phyloP scores from a whole-genome alignment of 805 yeast genomes.

The Torulaspora quercuum region DNA sequence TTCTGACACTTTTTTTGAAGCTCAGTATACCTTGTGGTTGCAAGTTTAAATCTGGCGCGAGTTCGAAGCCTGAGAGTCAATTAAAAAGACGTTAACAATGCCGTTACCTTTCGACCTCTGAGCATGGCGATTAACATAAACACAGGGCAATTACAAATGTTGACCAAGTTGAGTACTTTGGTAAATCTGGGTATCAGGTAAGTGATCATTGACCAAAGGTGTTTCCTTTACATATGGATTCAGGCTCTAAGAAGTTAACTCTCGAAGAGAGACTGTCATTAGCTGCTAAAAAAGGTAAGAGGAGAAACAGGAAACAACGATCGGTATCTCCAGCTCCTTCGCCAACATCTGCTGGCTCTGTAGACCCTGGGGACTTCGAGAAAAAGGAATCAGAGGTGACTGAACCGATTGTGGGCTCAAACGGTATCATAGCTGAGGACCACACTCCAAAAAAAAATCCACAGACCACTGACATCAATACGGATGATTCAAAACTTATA shows the following conservation, averaged over 20 bases:
- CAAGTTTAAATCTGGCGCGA: too few species aligned
- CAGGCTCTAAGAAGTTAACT: slow-evolving; percentile 53
- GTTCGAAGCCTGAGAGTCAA: too few species aligned
- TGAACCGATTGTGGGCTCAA: background rate
- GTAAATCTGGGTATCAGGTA: too few species aligned
- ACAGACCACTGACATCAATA: background rate
- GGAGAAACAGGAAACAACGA: slow-evolving; percentile 29
- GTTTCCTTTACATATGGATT: slow-evolving; percentile 2
- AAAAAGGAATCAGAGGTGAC: background rate
- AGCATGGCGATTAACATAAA: too few species aligned
- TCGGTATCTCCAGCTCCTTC: slow-evolving; percentile 13
- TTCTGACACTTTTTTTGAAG: background rate
- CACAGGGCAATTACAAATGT: too few species aligned
- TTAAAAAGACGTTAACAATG: too few species aligned
- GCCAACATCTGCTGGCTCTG: slow-evolving; percentile 2
- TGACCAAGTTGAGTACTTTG: too few species aligned
- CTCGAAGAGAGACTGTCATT: slow-evolving; percentile 80
- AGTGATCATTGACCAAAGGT: too few species aligned
- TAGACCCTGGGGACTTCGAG: background rate
- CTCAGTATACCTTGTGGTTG: background rate
- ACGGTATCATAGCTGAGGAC: too few species aligned
- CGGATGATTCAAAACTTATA: background rate
- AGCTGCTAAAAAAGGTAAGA: slow-evolving; percentile 57
- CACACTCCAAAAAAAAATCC: background rate
- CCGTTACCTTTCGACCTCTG: too few species aligned